Base-by-base conservation (phyloP, 2,329 filamentous ascomycete genomes). In the Coniochaeta ligniaria region DNA sequence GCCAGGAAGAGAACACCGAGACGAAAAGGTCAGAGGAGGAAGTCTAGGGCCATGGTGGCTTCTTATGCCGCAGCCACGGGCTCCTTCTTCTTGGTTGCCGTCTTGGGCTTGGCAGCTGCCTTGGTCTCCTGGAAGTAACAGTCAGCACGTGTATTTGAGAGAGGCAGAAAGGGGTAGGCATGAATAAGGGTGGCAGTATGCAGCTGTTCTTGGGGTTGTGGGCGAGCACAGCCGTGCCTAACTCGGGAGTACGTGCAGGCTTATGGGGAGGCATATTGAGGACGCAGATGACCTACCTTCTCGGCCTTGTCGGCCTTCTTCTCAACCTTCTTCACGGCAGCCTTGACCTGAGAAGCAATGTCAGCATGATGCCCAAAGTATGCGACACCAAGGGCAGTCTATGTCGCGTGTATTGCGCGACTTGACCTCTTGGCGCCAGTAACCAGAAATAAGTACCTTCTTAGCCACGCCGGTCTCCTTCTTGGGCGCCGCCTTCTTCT, bases 401-500 rank as follows among this genome's bases (percentile, higher is more conserved):
- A 24, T 16, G 17, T 43, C n/a, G 41, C 9, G 11, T 5, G 28
- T 33, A 28, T 31, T 24, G 55, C 56, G n/a, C 54, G 22, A 16
- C 24, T 12, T 17, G 12, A 24, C 20, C 43, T 26, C 41, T 56
- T 35, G 20, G 54, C 16, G n/a, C 35, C 22, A 17, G 12, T 6
- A 35, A 4, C n/a, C 33, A 35, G 54, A 22, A 22, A n/a, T 52
- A 52, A 64, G 59, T 69, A 70, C 72, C 71, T 74, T 72, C 58
- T 68, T 69, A 6, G 60, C 70, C 8, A 63, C 71, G 9, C 63
- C 63, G 33, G 67, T 65, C 33, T 74, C 70, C 67, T 74, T 76
- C 69, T 73, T 74, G 54, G 72, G 66, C 57, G 71, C 64, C 24
- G 65, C 67, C 60, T 69, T 71, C 69, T 75, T 77, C 71, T 76